Evolutionary conservation across 768 basidiomycete species (phyloP).

Genomic region (Porpolomopsis calyptriformis): DNA sequence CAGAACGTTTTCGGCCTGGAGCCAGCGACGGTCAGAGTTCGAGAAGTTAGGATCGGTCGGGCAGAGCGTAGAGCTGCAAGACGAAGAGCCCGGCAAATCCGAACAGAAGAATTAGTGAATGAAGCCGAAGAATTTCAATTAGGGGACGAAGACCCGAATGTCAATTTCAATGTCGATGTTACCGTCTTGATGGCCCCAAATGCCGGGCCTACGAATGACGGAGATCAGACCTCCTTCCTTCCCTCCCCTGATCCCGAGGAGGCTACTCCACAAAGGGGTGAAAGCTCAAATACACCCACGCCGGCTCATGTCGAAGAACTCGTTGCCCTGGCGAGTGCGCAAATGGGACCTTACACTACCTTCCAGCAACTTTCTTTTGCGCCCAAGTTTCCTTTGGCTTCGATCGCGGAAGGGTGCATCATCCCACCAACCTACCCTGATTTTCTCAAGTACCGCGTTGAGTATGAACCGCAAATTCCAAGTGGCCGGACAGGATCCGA

Average conservation of each 20-base stretch:
- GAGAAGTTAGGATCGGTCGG: slow-evolving; percentile 84
- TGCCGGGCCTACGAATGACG: slow-evolving; percentile 26
- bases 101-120: slow-evolving; percentile 36
- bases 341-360: slow-evolving; percentile 78
- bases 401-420: slow-evolving; percentile 82
- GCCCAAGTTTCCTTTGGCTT: slow-evolving; percentile 78
- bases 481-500: slow-evolving; percentile 33
- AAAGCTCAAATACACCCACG: slow-evolving; percentile 25
- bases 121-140: slow-evolving; percentile 34
- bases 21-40: slow-evolving; percentile 87
- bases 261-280: slow-evolving; percentile 20
- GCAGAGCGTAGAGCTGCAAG: slow-evolving; percentile 80
- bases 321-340: slow-evolving; percentile 52
- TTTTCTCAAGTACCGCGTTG: slow-evolving; percentile 59
- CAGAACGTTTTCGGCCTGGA: slow-evolving; percentile 90
- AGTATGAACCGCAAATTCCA: slow-evolving; percentile 47
- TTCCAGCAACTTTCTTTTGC: slow-evolving; percentile 85
- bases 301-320: slow-evolving; percentile 54
- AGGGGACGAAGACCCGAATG: slow-evolving; percentile 44
- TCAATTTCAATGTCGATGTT: slow-evolving; percentile 54
- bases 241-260: slow-evolving; percentile 34
- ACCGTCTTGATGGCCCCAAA: slow-evolving; percentile 37
- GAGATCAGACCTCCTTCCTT: slow-evolving; percentile 28
- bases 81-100: slow-evolving; percentile 61
- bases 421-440: slow-evolving; percentile 84